Base-by-base conservation (phyloP, 192 early-diverging fungal species). In the Cetraspora pellucida region DNA sequence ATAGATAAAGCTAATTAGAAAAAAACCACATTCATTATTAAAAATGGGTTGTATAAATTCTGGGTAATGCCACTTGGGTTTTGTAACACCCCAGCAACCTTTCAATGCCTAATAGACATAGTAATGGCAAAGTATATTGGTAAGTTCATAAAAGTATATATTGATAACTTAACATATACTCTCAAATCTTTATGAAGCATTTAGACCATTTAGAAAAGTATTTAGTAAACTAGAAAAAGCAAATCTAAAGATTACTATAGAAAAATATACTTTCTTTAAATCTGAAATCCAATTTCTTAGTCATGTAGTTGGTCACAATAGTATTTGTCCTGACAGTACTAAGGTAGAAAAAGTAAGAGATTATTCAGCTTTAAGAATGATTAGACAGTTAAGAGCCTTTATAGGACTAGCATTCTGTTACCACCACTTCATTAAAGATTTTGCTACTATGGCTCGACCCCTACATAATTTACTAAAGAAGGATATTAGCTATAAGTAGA, bases 151-250 rank as follows among this genome's bases (percentile, higher is more conserved):
- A 11, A 81, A 0, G 82, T 85, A 6, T 87, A 86, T 60, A 23
- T 87, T 5, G 85, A 87, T 75, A 78, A 87, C 58, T 87, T 31
- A 71, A 81, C 19, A 78, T 85, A 23, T 87, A 76, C 55, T 77
- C 67, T 17, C n/a, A 54, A 14, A 64, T 49, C 1, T 82, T 81
- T 46, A 79, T 83, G 25, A 72, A 83, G 13, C 82, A 83, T 66
- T 11, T 86, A 3, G n/a, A 78, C 43, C 78, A 84, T 19, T 21
- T 80, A 0, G 0, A 0, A 0, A 11, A 1, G 75, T 80, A 19
- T 37, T 80, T 1, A 10, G 23, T 4, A 60, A 16, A 16, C 59
- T 60, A 11, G 4, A 25, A 3, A 1, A 37, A 37, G 31, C 31
- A 37, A 5, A 5, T 37, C 6, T 30, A 11, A 60, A 28, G 10